phyloP scores from a whole-genome alignment of 106 monocot species.

The Apostasia ramifera region DNA sequence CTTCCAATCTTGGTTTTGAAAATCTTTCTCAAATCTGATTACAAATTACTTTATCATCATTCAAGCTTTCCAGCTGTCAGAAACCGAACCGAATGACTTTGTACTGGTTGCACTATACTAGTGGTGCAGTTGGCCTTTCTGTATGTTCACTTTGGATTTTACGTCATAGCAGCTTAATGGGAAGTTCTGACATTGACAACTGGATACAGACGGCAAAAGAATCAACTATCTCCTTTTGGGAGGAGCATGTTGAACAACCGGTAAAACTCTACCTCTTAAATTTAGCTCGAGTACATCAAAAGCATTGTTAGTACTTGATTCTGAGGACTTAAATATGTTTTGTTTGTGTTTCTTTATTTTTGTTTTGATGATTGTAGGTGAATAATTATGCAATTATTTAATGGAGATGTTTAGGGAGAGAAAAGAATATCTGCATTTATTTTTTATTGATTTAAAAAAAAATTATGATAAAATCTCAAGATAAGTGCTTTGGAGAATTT shows the following conservation, averaged over 20 bases:
- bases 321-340: neutral
- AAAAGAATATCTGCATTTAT: no score
- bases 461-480: no score
- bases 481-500: no score
- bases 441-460: no score
- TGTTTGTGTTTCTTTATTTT: neutral
- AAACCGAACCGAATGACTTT: slow-evolving; percentile 71
- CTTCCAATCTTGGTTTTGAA: no score
- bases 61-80: slow-evolving; percentile 64
- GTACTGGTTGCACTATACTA: slow-evolving; percentile 82
- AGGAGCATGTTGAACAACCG: slow-evolving; percentile 82
- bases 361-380: neutral
- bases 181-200: slow-evolving; percentile 95
- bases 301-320: neutral
- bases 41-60: no score
- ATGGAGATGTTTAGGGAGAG: no score
- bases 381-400: no score
- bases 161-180: slow-evolving; percentile 90
- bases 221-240: slow-evolving; percentile 69
- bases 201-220: slow-evolving; percentile 92
- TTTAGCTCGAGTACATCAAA: no score
- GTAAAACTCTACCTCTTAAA: slow-evolving; percentile 20
- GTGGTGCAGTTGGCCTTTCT: slow-evolving; percentile 82
- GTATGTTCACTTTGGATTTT: slow-evolving; percentile 82
- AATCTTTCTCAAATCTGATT: no score